Evolutionary conservation across 768 basidiomycete species (phyloP).

Genomic region (Chalciporus sphaerocephalus): DNA sequence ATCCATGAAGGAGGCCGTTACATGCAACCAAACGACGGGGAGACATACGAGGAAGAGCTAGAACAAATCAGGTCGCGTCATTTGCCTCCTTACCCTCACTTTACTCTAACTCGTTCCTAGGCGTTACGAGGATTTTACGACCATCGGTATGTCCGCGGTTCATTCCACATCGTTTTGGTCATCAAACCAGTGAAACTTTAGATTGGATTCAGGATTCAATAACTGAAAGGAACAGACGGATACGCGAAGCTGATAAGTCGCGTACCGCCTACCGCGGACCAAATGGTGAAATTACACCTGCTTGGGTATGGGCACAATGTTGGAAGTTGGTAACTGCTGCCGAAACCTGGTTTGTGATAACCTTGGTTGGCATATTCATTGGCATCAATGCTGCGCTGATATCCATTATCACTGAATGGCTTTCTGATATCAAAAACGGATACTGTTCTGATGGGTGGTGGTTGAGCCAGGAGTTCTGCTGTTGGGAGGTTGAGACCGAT

Average conservation of each 20-base stretch:
- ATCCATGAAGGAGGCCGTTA: conserved; percentile 21
- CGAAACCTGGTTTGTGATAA: conserved; percentile 91
- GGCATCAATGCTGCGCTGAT: conserved; percentile 93
- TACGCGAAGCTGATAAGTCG: conserved; percentile 46
- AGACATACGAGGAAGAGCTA: conserved; percentile 60
- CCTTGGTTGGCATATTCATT: conserved; percentile 83
- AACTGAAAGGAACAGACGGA: conserved; percentile 76
- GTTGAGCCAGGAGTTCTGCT: conserved; percentile 97
- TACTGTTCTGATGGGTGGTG: conserved; percentile 98
- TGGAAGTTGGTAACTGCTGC: conserved; percentile 60
- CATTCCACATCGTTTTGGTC: conserved; percentile 11
- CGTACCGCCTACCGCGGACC: conserved; percentile 46
- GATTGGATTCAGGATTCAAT: conserved; percentile 98
- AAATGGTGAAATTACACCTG: conserved; percentile 45
- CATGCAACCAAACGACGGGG: conserved; percentile 23
- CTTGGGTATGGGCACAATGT: conserved; percentile 60
- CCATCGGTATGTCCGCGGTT: conserved; percentile 62
- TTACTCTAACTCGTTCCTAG: conserved; percentile 37
- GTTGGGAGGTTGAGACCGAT: conserved; percentile 88
- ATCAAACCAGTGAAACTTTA: conserved; percentile 31
- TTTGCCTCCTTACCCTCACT: background rate
- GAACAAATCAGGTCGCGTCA: conserved; percentile 56
- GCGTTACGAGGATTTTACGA: conserved; percentile 92
- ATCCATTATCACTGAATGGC: conserved; percentile 94
- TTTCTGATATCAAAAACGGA: conserved; percentile 96